phyloP scores from a whole-genome alignment of 2,329 filamentous ascomycete species.

The Fusarium pseudocircinatum region DNA sequence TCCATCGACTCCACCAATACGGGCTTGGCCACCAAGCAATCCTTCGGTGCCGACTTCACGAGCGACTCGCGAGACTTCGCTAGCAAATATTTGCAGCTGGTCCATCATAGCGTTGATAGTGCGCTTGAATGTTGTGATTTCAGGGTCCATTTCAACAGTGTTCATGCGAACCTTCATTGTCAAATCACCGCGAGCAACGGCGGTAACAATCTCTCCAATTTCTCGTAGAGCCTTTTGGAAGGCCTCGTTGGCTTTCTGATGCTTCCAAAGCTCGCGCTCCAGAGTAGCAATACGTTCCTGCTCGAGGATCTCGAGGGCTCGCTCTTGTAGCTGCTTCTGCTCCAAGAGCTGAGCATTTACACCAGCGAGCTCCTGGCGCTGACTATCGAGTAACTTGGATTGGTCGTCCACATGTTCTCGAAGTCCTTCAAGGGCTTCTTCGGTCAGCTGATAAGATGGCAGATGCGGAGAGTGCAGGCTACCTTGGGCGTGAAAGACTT shows the following conservation, averaged over 20 bases:
- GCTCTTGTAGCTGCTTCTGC: slow-evolving; percentile 86
- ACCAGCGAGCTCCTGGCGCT: slow-evolving; percentile 84
- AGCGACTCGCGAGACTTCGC: slow-evolving; percentile 92
- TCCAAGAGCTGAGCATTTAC: slow-evolving; percentile 87
- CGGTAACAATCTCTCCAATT: slow-evolving; percentile 96
- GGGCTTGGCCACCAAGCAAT: slow-evolving; percentile 90
- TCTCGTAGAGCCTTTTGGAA: slow-evolving; percentile 97
- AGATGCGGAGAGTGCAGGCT: slow-evolving; percentile 51
- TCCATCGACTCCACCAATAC: slow-evolving; percentile 92
- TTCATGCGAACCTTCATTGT: slow-evolving; percentile 98
- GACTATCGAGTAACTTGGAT: slow-evolving; percentile 88
- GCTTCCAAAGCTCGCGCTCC: slow-evolving; percentile 94
- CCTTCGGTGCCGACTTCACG: slow-evolving; percentile 97
- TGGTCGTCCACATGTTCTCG: slow-evolving; percentile 93
- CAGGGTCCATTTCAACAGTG: slow-evolving; percentile 95
- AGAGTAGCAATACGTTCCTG: slow-evolving; percentile 87
- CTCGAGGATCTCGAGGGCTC: slow-evolving; percentile 83
- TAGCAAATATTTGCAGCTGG: slow-evolving; percentile 94
- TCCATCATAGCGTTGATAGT: slow-evolving; percentile 99
- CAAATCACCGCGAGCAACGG: slow-evolving; percentile 92
- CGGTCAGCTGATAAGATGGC: slow-evolving; percentile 67
- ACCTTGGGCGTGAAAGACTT: slow-evolving; percentile 57
- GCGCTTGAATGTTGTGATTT: slow-evolving; percentile 97
- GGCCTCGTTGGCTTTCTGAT: slow-evolving; percentile 97
- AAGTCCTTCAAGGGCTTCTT: slow-evolving; percentile 85